Evolutionary conservation across 805 yeast genomes (phyloP).

Genomic region (Crinitomyces ghanaensis): DNA sequence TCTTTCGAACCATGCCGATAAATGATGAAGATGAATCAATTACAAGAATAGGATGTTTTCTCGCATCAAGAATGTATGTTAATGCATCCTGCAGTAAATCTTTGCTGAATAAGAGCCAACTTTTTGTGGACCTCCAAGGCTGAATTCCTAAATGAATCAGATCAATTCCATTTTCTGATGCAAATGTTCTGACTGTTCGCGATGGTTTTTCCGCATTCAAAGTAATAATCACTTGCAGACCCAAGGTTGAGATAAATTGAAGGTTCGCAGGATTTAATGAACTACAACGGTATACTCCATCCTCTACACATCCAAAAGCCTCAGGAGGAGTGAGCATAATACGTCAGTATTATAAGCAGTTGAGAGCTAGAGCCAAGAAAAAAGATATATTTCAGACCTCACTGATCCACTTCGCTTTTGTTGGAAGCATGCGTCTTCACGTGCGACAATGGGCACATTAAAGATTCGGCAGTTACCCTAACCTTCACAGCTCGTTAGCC

Average conservation of each 20-base stretch:
- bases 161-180: conserved; percentile 32
- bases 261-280: conserved; percentile 64
- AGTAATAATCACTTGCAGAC: conserved; percentile 55
- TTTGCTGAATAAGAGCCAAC: conserved; percentile 69
- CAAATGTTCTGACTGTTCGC: conserved; percentile 52
- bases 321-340: conserved; percentile 85
- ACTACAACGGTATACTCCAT: conserved; percentile 74
- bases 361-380: neutral
- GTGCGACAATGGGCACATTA: no score
- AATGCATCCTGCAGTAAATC: conserved; percentile 54
- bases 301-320: conserved; percentile 83
- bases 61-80: conserved; percentile 47
- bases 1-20: conserved; percentile 67
- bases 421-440: no score
- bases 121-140: conserved; percentile 32
- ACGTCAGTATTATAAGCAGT: no score
- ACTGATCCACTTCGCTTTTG: no score
- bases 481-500: no score
- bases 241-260: conserved; percentile 66
- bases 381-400: no score
- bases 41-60: conserved; percentile 55
- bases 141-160: conserved; percentile 27
- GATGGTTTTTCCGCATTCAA: conserved; percentile 83
- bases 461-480: no score
- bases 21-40: conserved; percentile 74